Conservation (phyloP, 139 green algal genomes). For the Tetradesmus lagerheimii region DNA sequence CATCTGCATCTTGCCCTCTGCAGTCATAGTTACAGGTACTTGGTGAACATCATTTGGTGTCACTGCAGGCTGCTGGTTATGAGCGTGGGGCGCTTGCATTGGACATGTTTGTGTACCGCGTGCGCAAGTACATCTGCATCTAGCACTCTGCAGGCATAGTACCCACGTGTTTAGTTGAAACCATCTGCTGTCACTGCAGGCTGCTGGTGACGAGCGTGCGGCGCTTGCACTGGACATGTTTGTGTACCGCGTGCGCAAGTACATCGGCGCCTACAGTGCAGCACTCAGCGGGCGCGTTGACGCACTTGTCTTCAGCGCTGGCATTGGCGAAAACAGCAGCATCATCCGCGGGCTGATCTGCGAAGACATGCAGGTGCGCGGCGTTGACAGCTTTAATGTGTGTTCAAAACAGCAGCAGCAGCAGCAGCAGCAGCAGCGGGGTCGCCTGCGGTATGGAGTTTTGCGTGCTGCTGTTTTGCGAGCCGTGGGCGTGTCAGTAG, state of each 20-base stretch:
- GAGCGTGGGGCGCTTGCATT: constrained; percentile 73
- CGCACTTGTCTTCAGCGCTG: constrained; percentile 91
- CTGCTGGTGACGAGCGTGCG: constrained; percentile 59
- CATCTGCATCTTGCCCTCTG: too few species aligned
- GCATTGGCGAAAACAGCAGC: constrained; percentile 82
- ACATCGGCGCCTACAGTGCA: constrained; percentile 88
- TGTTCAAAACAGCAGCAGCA: constrained; percentile 88
- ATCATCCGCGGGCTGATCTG: constrained; percentile 66
- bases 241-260: constrained; percentile 87
- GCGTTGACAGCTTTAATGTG: constrained; percentile 45
- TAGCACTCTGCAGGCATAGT: too few species aligned
- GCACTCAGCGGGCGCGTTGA: constrained; percentile 82
- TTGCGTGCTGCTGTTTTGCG: too few species aligned
- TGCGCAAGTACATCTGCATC: constrained; percentile 94
- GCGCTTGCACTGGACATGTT: constrained; percentile 88
- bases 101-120: constrained; percentile 84
- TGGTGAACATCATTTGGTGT: too few species aligned
- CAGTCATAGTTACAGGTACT: too few species aligned
- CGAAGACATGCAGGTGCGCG: constrained; percentile 65
- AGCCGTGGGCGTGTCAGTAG: too few species aligned
- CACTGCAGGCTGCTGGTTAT: constrained; percentile 56
- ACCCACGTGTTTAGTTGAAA: too few species aligned
- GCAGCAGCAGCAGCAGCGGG: constrained; percentile 61
- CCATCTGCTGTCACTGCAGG: constrained; percentile 12
- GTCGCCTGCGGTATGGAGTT: too few species aligned